A percentile compares a stretch with the other conserved stretches of the same genome.
phyloP scores from a whole-genome alignment of 2,329 filamentous ascomycete species.

The Boeremia lycopersici region DNA sequence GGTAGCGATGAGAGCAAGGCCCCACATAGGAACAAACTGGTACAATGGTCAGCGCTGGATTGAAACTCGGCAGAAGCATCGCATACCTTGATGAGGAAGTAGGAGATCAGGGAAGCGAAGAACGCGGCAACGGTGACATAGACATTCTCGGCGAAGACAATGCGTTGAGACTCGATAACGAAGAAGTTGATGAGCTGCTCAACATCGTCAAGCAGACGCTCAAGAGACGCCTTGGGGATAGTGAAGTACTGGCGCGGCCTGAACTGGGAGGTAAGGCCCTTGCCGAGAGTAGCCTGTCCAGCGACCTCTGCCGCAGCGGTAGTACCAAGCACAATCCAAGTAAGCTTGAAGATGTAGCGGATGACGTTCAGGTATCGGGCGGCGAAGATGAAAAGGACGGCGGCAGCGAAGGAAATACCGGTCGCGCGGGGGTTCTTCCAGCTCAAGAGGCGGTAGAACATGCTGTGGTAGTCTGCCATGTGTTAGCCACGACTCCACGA shows the following conservation, averaged over 20 bases:
- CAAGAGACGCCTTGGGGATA: slow-evolving; percentile 67
- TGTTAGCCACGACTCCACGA: slow-evolving; percentile 19
- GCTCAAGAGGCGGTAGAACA: slow-evolving; percentile 70
- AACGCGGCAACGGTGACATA: slow-evolving; percentile 65
- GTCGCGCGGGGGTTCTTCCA: slow-evolving; percentile 71
- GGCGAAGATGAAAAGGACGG: slow-evolving; percentile 66
- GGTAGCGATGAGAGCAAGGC: slow-evolving; percentile 63
- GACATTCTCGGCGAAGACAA: slow-evolving; percentile 70
- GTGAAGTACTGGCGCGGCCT: slow-evolving; percentile 70
- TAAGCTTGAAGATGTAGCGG: slow-evolving; percentile 65
- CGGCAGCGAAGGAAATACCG: slow-evolving; percentile 62
- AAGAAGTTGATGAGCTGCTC: slow-evolving; percentile 72
- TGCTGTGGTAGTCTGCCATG: slow-evolving; percentile 65
- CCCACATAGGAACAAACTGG: slow-evolving; percentile 67
- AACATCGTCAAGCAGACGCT: slow-evolving; percentile 65
- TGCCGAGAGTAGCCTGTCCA: slow-evolving; percentile 61
- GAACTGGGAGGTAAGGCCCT: slow-evolving; percentile 65
- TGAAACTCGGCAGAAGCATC: too few relatives aligned
- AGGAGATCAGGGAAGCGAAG: slow-evolving; percentile 62
- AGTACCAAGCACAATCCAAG: slow-evolving; percentile 64
- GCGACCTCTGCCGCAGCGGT: slow-evolving; percentile 64
- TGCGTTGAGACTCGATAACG: slow-evolving; percentile 70
- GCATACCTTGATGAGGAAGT: slow-evolving; percentile 64
- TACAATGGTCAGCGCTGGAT: neutral
- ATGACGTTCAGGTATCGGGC: slow-evolving; percentile 67